Conservation (phyloP, 768 basidiomycete species). For the Suillus americanus region DNA sequence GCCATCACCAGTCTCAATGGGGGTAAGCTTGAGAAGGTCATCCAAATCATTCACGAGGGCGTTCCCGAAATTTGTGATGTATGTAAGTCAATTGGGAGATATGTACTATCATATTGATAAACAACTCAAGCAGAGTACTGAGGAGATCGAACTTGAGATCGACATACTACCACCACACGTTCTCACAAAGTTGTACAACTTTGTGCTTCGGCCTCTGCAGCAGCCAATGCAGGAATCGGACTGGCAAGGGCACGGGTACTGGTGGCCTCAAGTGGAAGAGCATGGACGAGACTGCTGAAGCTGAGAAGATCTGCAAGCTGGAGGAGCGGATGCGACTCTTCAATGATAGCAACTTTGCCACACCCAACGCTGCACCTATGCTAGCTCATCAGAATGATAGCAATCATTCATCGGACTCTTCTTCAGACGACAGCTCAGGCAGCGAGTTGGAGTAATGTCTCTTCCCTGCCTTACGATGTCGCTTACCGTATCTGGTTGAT, state of each 20-base stretch:
- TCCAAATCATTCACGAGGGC: constrained; percentile 92
- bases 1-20: constrained; percentile 80
- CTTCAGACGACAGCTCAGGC: constrained; percentile 78
- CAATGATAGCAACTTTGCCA: constrained; percentile 40
- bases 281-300: constrained; percentile 96
- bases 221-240: constrained; percentile 61
- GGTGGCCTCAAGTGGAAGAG: constrained; percentile 91
- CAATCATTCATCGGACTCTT: constrained; percentile 78
- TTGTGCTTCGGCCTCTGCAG: constrained; percentile 79
- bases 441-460: constrained; percentile 74
- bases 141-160: constrained; percentile 99
- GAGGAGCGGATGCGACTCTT: constrained; percentile 88
- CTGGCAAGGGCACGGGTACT: constrained; percentile 80
- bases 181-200: constrained; percentile 92
- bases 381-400: constrained; percentile 43
- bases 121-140: constrained; percentile 67
- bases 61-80: constrained; percentile 94
- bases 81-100: constrained; percentile 32
- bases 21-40: constrained; percentile 81
- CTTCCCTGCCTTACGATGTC: not conserved
- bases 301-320: constrained; percentile 89
- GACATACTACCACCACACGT: constrained; percentile 85
- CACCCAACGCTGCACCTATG: constrained; percentile 34
- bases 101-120: constrained; percentile 15
- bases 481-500: too few species aligned